Base-by-base conservation (phyloP, 495 filamentous ascomycete species). In the Daldinia loculata region DNA sequence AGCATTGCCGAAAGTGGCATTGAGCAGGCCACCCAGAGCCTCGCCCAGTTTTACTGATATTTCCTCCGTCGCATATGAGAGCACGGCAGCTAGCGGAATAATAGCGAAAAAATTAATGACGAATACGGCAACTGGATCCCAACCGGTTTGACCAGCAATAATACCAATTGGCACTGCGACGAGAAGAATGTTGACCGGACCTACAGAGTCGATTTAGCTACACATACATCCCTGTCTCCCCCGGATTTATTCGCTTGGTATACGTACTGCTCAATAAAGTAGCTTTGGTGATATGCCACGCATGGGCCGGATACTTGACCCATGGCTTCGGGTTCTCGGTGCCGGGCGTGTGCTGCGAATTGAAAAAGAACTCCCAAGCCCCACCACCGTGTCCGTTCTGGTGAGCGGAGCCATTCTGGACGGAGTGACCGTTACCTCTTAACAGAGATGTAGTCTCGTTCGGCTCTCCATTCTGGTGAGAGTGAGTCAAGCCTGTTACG, bases 31-130 rank as follows among this genome's bases (percentile, higher is more conserved):
- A 43, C 95, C 95, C 36, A 98, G 77, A 0, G 95, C 95, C 79
- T 98, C 91, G 17, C 95, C 95, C 64, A 98, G 85, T 56, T 91
- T 90, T 11, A 86, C 85, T 6, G 93, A 89, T 66, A 99, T 85
- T 79, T 99, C 93, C 82, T 98, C 95, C 0, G 95, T 99, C 48
- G 95, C 95, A 80, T 97, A 97, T 66, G 94, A 97, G 67, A 99
- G 83, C 67, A 99, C 84, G 6, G 95, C 92, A 24, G 95, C 95
- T 41, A 99, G 85, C 7, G 95, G 95, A 60, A 99, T 90, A 72
- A 99, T 99, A 61, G 95, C 95, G 72, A 97, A 85, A 80, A 98
- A 99, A 81, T 99, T 99, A 74, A 98, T 83, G 9, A 89, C 80
- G 76, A 99, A 99, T 38, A 96, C 87, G 27, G 87, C 86, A 0